phyloP scores from a whole-genome alignment of 2,329 filamentous ascomycete species.

The Bimuria novae-zelandiae region DNA sequence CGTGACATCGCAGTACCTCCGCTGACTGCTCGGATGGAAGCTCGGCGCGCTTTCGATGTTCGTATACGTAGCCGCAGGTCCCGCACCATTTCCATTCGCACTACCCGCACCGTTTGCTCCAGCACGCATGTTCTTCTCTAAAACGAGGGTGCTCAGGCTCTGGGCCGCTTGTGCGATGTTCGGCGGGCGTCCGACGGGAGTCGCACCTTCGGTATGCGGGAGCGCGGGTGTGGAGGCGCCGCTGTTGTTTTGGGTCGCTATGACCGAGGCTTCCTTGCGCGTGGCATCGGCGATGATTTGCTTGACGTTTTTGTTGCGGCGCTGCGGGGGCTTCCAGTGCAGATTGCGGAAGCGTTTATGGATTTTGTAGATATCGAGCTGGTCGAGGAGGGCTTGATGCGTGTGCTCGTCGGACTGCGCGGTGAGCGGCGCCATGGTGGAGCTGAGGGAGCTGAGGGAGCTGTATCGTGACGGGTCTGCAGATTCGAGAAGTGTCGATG shows the following conservation, averaged over 20 bases:
- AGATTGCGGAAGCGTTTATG: slow-evolving; percentile 89
- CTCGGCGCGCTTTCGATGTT: slow-evolving; percentile 96
- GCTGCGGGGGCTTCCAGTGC: slow-evolving; percentile 88
- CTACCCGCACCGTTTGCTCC: slow-evolving; percentile 31
- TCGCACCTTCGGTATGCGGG: slow-evolving; percentile 41
- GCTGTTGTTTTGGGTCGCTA: slow-evolving; percentile 82
- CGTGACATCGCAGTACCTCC: slow-evolving; percentile 94
- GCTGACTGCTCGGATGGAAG: slow-evolving; percentile 74
- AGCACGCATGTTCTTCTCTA: slow-evolving; percentile 71
- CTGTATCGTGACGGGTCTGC: background rate
- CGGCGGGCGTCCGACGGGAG: slow-evolving; percentile 55
- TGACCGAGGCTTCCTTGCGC: slow-evolving; percentile 84
- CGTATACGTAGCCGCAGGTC: slow-evolving; percentile 81
- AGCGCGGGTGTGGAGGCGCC: slow-evolving; percentile 70
- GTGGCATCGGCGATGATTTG: slow-evolving; percentile 89
- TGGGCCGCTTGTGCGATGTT: slow-evolving; percentile 90
- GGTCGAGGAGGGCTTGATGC: slow-evolving; percentile 84
- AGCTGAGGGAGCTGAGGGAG: slow-evolving; percentile 3
- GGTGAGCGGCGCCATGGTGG: slow-evolving; percentile 62
- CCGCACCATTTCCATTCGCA: slow-evolving; percentile 52
- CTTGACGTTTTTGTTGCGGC: slow-evolving; percentile 98
- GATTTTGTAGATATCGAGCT: slow-evolving; percentile 86
- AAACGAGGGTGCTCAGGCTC: slow-evolving; percentile 82
- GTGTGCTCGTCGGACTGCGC: slow-evolving; percentile 74
- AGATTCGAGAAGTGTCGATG: too few species aligned